Base-by-base conservation (phyloP, 2,329 filamentous ascomycete species). In the Sporothrix pseudoabietina region DNA sequence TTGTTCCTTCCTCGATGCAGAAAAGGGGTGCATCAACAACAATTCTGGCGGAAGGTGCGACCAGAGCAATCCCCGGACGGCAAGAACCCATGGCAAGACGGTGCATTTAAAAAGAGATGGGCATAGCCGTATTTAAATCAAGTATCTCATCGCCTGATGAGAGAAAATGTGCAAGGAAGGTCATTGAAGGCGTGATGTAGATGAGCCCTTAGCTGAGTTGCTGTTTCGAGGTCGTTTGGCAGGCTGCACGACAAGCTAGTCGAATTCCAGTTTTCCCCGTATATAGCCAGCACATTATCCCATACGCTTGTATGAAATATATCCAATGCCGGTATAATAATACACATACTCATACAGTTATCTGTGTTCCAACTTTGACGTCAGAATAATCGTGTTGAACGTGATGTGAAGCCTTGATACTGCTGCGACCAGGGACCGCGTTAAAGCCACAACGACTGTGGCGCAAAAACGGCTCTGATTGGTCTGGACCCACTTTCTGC, bases 1-100 rank as follows among this genome's bases (percentile, higher is more conserved):
- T 44, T 65, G 59, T 65, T 44, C 59, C 59, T 65, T 65, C 59
- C 59, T 65, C 32, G n/a, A 65, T 65, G n/a, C 22, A 39, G 35
- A 65, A 16, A 19, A 32, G 26, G 55, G 30, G 14, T 35, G 14
- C 30, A 5, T 65, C 9, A 26, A 65, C 61, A 19, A 32, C 22
- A 5, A n/a, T n/a, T 19, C 1, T 41, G 32, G 7, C 22, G 39
- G 61, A 47, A 66, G 39, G 61, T 8, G 61, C 61, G 61, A 47
- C 10, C 35, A 14, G 5, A 65, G 6, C n/a, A 19, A 19, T 5
- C 7, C 41, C 1, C 4, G 47, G 14, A 66, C 22, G 61, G 61
- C 44, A 47, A 22, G 39, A 66, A 3, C 61, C 8, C 22, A 7
- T 47, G 3, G 1, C 14, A 19, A 4, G 14, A 49, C 44, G 44